Conservation (phyloP, 1,284 basidiomycete genomes). For the Psilocybe mexicana region DNA sequence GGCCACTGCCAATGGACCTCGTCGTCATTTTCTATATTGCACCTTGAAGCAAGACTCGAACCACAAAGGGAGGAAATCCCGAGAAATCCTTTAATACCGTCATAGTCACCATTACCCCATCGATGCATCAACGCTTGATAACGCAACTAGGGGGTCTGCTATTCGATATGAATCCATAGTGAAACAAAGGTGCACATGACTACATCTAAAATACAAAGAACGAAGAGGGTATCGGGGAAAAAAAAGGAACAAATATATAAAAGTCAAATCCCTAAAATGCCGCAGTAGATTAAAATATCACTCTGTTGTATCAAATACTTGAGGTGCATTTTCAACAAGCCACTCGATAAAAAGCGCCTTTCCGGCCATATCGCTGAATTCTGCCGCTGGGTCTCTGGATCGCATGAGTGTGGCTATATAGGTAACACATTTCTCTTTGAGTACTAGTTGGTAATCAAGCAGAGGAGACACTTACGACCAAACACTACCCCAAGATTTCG, state of each 20-base stretch:
- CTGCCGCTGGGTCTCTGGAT: constrained; percentile 81
- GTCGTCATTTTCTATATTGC: constrained; percentile 81
- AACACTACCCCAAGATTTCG: constrained; percentile 99
- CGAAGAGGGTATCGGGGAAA: constrained; percentile 8
- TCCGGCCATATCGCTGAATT: constrained; percentile 96
- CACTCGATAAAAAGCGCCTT: constrained; percentile 92
- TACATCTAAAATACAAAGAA: constrained; percentile 6
- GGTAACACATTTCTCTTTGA: constrained; percentile 3
- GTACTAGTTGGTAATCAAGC: background rate
- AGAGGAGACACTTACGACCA: constrained; percentile 74
- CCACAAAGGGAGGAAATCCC: constrained; percentile 40
- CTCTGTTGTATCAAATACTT: constrained; percentile 46
- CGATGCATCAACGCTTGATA: too few species aligned
- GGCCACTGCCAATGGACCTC: constrained; percentile 60
- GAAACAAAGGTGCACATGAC: background rate
- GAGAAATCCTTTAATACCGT: constrained; percentile 23
- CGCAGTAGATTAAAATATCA: background rate
- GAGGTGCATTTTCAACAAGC: constrained; percentile 87
- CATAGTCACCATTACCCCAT: too few species aligned
- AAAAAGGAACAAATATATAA: constrained; percentile 1
- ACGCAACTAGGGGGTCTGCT: background rate
- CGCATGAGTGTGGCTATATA: constrained; percentile 87
- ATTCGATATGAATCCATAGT: background rate
- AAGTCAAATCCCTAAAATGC: background rate
- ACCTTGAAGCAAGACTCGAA: constrained; percentile 57